phyloP scores from a whole-genome alignment of 371 early-diverging fungal species.

The Syncephalastrum racemosum region DNA sequence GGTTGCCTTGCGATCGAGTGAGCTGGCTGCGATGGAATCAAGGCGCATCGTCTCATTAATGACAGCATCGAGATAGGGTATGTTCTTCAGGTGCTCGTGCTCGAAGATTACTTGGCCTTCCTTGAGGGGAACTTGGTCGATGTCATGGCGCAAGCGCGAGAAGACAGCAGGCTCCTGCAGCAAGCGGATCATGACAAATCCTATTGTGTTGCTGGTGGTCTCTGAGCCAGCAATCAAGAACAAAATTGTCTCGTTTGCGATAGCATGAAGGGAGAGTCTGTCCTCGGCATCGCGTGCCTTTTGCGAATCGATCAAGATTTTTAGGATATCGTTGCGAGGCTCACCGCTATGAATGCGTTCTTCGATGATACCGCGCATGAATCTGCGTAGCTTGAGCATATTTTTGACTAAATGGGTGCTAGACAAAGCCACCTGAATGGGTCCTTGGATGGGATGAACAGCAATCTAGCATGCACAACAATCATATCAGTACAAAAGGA shows the following conservation, averaged over 20 bases:
- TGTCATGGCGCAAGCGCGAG: constrained; percentile 20
- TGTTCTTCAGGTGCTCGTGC: constrained; percentile 28
- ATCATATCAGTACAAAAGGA: neutral
- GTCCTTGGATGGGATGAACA: neutral
- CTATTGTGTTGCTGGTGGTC: constrained; percentile 29
- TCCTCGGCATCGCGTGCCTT: constrained; percentile 21
- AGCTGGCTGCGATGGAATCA: constrained; percentile 22
- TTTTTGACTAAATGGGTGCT: neutral
- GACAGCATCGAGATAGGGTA: constrained; percentile 32
- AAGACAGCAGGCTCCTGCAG: constrained; percentile 20
- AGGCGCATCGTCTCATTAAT: constrained; percentile 34
- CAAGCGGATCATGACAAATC: constrained; percentile 25
- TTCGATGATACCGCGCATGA: constrained; percentile 25
- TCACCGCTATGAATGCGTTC: constrained; percentile 16
- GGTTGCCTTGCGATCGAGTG: constrained; percentile 15
- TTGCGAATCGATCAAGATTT: constrained; percentile 27
- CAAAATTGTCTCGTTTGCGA: constrained; percentile 29
- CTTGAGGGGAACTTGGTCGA: constrained; percentile 15
- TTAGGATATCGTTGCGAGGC: constrained; percentile 33
- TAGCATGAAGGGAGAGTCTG: constrained; percentile 19
- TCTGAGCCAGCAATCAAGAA: constrained; percentile 40
- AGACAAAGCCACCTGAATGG: neutral
- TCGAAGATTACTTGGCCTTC: constrained; percentile 7
- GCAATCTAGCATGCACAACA: neutral
- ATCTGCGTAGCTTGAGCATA: constrained; percentile 6